phyloP scores from a whole-genome alignment of 306 rosid species.

The Begonia peltatifolia region DNA sequence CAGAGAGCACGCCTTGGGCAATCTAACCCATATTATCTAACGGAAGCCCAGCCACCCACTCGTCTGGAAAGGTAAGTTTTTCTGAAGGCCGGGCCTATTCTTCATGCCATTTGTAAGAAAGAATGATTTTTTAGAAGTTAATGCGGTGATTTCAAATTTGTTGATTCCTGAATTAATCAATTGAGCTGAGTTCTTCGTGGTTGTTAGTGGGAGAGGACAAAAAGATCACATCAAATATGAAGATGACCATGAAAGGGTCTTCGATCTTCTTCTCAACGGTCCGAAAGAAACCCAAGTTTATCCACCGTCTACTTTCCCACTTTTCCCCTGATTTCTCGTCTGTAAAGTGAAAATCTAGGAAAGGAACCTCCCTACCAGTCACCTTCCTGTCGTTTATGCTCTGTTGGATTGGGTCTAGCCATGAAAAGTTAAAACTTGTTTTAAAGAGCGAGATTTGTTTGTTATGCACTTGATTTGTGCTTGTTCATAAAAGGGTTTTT shows the following conservation, averaged over 20 bases:
- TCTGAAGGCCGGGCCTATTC: too few relatives aligned
- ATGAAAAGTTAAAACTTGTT: conserved; percentile 13
- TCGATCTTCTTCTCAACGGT: conserved; percentile 8
- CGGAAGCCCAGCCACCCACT: too few relatives aligned
- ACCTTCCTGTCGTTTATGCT: conserved; percentile 5
- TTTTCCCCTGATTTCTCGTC: conserved; percentile 14
- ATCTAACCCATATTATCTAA: too few relatives aligned
- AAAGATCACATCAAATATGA: not conserved
- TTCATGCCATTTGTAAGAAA: too few relatives aligned
- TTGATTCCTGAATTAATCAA: too few relatives aligned
- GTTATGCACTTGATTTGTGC: conserved; percentile 4
- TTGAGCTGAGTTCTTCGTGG: too few relatives aligned
- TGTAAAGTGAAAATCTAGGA: conserved; percentile 7
- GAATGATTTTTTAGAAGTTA: too few relatives aligned
- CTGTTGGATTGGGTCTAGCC: conserved; percentile 13
- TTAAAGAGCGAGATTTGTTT: not conserved
- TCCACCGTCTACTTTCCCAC: conserved; percentile 4
- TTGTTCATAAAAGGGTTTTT: conserved; percentile 1
- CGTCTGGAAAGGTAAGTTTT: too few relatives aligned
- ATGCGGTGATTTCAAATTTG: too few relatives aligned
- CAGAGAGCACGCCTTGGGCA: too few relatives aligned
- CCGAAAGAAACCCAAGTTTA: conserved; percentile 10
- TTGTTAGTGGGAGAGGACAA: not conserved
- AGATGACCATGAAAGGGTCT: conserved; percentile 2
- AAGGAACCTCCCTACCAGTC: not conserved